phyloP scores from a whole-genome alignment of 805 yeast species.

The Brettanomyces custersianus region DNA sequence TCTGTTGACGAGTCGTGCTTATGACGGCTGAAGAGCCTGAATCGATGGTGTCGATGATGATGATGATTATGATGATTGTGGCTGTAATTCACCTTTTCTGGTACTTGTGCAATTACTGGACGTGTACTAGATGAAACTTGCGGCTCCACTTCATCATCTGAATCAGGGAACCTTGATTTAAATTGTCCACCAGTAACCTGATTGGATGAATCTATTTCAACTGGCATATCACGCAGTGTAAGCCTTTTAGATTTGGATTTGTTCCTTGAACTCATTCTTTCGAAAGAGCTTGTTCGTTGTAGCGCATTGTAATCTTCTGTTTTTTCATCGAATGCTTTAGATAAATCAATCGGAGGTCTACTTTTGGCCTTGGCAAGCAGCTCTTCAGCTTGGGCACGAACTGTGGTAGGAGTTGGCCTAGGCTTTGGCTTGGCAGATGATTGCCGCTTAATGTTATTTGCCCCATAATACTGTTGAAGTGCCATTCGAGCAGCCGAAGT shows the following conservation, averaged over 20 bases:
- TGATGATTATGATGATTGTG: conserved; percentile 1
- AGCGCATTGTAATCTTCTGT: conserved; percentile 6
- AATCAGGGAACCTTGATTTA: conserved; percentile 53
- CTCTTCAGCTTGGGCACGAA: conserved; percentile 38
- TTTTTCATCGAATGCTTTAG: conserved; percentile 5
- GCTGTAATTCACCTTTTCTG: too few relatives aligned
- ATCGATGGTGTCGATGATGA: not conserved
- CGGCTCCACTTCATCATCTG: conserved; percentile 48
- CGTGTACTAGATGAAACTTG: conserved; percentile 10
- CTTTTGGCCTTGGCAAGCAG: conserved; percentile 41
- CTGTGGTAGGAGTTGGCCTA: conserved; percentile 11
- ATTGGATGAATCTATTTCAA: not conserved
- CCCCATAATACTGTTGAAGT: conserved; percentile 15
- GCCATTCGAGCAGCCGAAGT: conserved; percentile 27
- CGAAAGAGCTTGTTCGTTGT: conserved; percentile 42
- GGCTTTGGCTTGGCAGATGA: not conserved
- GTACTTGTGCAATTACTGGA: too few relatives aligned
- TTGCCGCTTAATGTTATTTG: conserved; percentile 5
- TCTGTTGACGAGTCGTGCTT: not conserved
- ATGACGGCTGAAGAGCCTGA: not conserved
- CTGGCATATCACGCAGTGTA: not conserved
- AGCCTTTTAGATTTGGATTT: conserved; percentile 2
- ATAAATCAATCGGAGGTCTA: conserved; percentile 8
- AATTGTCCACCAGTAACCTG: conserved; percentile 12
- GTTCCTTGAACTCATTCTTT: not conserved